phyloP scores from a whole-genome alignment of 768 basidiomycete species.

The Kwoniella dejecticola region DNA sequence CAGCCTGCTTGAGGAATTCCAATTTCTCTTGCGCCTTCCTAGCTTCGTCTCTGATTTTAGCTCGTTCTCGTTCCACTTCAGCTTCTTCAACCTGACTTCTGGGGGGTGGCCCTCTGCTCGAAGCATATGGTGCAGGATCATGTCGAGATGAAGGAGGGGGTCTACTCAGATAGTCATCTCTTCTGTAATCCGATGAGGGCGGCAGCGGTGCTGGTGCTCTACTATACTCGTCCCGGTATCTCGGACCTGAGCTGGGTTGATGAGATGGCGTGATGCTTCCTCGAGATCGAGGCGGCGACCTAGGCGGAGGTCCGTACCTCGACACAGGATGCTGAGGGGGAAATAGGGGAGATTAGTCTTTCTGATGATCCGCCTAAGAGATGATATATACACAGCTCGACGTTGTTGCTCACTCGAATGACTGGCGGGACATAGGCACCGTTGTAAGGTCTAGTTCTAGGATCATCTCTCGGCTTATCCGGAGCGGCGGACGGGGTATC shows the following conservation, averaged over 20 bases:
- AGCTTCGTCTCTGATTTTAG: conserved; percentile 11
- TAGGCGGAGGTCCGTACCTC: too few species aligned
- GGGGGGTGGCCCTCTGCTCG: neutral
- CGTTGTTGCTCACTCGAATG: neutral
- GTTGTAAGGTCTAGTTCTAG: conserved; percentile 5
- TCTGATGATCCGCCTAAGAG: neutral
- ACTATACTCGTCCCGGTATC: neutral
- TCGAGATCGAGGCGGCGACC: neutral
- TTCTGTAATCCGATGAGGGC: neutral
- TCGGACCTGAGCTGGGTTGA: neutral
- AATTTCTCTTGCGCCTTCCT: conserved; percentile 17
- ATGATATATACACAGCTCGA: neutral
- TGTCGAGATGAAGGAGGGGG: neutral
- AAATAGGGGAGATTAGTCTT: neutral
- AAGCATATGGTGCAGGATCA: conserved; percentile 1
- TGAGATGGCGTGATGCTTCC: neutral
- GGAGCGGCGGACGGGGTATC: neutral
- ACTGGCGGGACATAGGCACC: conserved; percentile 6
- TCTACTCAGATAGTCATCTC: neutral
- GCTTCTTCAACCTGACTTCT: neutral
- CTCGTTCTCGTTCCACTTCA: conserved; percentile 13
- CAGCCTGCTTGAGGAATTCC: conserved; percentile 17
- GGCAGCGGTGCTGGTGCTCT: neutral
- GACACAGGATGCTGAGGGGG: neutral
- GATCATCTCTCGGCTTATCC: neutral